These are phyloP conservation scores for Quercus parvula DNA, from an alignment of 306 rosid species.

Conservation along the genomic window DNA sequence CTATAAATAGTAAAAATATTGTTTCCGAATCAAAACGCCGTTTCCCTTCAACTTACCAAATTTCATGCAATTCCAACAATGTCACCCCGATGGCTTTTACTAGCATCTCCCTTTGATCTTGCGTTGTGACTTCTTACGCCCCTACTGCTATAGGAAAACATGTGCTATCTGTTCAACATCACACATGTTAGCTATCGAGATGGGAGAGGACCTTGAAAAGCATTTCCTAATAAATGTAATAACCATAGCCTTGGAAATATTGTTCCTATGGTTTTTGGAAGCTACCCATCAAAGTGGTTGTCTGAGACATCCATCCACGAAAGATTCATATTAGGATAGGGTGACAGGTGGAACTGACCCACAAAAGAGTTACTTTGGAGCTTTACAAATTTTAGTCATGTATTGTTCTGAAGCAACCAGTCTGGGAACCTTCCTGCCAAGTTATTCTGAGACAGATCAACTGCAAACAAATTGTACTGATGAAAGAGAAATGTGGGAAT, in stretches of 20 bases:
- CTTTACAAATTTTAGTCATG: background rate
- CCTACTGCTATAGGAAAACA: too few species aligned
- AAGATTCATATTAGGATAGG: background rate
- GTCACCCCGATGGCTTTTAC: too few species aligned
- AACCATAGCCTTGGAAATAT: background rate
- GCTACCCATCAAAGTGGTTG: background rate
- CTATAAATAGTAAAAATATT: too few species aligned
- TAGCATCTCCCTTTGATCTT: too few species aligned
- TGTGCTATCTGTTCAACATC: too few species aligned
- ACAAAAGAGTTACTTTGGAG: background rate
- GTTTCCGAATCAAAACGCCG: too few species aligned
- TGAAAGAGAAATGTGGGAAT: constrained; percentile 1
- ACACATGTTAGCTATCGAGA: background rate
- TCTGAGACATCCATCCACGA: background rate
- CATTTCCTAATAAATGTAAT: background rate
- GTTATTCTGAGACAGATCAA: constrained; percentile 1
- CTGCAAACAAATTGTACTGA: background rate
- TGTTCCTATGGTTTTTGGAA: background rate
- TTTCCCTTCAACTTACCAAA: too few species aligned
- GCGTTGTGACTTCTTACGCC: too few species aligned
- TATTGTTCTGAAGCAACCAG: background rate
- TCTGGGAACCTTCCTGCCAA: background rate
- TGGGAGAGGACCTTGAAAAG: constrained; percentile 7
- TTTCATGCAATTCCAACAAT: too few species aligned
- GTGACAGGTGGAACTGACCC: background rate